Conservation (phyloP, 192 early-diverging fungal species). For the Mortierella antarctica region DNA sequence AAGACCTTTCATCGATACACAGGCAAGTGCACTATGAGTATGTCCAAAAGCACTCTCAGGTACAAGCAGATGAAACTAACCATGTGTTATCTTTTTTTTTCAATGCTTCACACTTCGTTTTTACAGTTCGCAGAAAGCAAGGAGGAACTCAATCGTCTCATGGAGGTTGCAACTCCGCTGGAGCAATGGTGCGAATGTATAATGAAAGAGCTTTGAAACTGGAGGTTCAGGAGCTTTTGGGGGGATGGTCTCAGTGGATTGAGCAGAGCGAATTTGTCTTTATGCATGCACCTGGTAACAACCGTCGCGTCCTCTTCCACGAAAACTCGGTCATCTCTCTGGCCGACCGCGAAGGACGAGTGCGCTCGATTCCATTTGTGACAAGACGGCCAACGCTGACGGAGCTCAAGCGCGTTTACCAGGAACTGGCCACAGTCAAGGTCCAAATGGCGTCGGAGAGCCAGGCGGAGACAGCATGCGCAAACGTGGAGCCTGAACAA, state of each 20-base stretch:
- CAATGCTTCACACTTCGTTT: not conserved
- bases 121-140: conserved; percentile 84
- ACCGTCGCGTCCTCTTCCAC: conserved; percentile 27
- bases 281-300: conserved; percentile 74
- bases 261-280: conserved; percentile 71
- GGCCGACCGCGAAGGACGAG: conserved; percentile 1
- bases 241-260: conserved; percentile 75
- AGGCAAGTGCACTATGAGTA: conserved; percentile 51
- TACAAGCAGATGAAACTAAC: not conserved
- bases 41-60: not conserved
- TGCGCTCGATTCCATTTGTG: conserved; percentile 32
- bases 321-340: conserved; percentile 2
- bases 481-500: too few relatives aligned
- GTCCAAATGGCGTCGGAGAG: conserved; percentile 8
- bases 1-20: conserved; percentile 97
- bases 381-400: conserved; percentile 56
- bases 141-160: conserved; percentile 85
- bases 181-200: conserved; percentile 84
- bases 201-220: conserved; percentile 84
- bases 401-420: conserved; percentile 71
- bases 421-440: conserved; percentile 68
- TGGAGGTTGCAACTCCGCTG: conserved; percentile 77
- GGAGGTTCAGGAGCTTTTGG: conserved; percentile 79
- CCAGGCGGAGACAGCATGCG: too few relatives aligned
- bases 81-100: not conserved